These are phyloP conservation scores for Eimeria zaria DNA, from an alignment of 169 alveolate genomes.

Conservation along the genomic window DNA sequence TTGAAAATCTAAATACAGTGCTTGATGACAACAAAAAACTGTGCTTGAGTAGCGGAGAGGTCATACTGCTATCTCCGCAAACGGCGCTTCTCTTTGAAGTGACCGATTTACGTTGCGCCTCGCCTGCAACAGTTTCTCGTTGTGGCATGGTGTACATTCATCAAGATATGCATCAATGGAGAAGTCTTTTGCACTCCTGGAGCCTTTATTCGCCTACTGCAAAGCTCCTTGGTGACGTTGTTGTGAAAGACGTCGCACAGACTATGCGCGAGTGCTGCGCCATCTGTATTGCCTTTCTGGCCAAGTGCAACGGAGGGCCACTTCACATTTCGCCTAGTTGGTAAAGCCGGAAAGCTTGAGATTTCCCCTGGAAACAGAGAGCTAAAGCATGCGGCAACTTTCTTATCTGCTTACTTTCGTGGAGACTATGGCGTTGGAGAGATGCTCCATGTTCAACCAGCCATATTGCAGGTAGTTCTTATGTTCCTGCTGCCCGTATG, in stretches of 20 bases:
- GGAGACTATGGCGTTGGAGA: neutral
- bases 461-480: neutral
- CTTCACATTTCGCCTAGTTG: conserved; percentile 47
- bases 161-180: conserved; percentile 96
- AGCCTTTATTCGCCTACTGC: conserved; percentile 70
- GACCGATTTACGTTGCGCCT: conserved; percentile 95
- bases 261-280: conserved; percentile 33
- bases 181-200: conserved; percentile 96
- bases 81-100: conserved; percentile 97
- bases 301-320: conserved; percentile 58
- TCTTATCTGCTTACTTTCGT: neutral
- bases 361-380: neutral
- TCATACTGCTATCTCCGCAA: conserved; percentile 93
- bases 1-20: conserved; percentile 97
- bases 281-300: conserved; percentile 44
- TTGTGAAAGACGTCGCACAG: conserved; percentile 25
- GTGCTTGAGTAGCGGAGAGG: conserved; percentile 96
- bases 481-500: neutral
- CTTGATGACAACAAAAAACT: conserved; percentile 97
- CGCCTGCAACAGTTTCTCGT: conserved; percentile 98
- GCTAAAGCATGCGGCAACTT: neutral
- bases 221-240: conserved; percentile 37
- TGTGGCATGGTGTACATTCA: conserved; percentile 97
- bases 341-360: neutral
- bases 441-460: neutral